These are phyloP conservation scores for Aureobasidium leucospermi DNA, from an alignment of 2,329 filamentous ascomycete species.

Conservation along the genomic window DNA sequence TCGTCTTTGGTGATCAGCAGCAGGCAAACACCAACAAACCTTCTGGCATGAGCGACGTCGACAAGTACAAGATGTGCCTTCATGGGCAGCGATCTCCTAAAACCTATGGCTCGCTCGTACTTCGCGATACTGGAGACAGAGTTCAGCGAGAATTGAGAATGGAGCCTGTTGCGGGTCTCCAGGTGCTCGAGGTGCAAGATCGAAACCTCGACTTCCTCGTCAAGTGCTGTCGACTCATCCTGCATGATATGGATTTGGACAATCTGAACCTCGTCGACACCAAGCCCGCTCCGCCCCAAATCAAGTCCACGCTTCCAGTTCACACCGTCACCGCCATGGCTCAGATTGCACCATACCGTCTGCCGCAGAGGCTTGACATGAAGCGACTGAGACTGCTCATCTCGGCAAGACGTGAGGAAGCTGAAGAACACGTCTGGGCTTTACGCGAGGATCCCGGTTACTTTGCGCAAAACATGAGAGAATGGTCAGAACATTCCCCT, in stretches of 20 bases:
- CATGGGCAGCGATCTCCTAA: slow-evolving; percentile 23
- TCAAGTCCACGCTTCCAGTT: background rate
- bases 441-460: slow-evolving; percentile 54
- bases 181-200: slow-evolving; percentile 46
- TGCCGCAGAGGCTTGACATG: slow-evolving; percentile 43
- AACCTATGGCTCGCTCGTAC: slow-evolving; percentile 22
- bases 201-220: slow-evolving; percentile 43
- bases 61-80: slow-evolving; percentile 22
- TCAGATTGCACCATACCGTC: slow-evolving; percentile 47
- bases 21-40: slow-evolving; percentile 16
- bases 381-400: slow-evolving; percentile 39
- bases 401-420: slow-evolving; percentile 33
- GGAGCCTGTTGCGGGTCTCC: slow-evolving; percentile 24
- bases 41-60: slow-evolving; percentile 1
- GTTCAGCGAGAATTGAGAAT: background rate
- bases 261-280: slow-evolving; percentile 16
- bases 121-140: slow-evolving; percentile 36
- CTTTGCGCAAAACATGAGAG: slow-evolving; percentile 40
- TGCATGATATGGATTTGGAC: slow-evolving; percentile 43
- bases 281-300: slow-evolving; percentile 15
- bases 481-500: slow-evolving; percentile 41
- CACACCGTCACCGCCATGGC: slow-evolving; percentile 20
- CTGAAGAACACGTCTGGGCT: slow-evolving; percentile 48
- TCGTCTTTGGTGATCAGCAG: slow-evolving; percentile 40
- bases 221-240: slow-evolving; percentile 38